Evolutionary conservation across 1,284 basidiomycete species (phyloP).

Genomic region (Takashimella tepidaria): DNA sequence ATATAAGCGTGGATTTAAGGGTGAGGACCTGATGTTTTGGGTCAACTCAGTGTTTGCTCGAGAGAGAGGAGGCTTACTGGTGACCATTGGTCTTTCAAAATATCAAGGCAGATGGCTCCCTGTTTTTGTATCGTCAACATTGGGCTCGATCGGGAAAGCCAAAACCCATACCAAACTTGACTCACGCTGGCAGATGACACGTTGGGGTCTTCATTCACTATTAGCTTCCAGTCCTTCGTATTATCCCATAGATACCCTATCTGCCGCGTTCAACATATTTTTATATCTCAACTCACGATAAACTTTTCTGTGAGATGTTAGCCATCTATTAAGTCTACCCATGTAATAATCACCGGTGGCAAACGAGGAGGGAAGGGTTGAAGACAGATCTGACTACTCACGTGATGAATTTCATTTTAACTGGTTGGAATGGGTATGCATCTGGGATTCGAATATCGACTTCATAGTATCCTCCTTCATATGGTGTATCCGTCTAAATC

Average conservation of each 20-base stretch:
- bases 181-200: slow-evolving; percentile 80
- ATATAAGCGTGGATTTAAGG: slow-evolving; percentile 93
- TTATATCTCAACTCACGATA: slow-evolving; percentile 59
- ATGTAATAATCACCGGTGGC: not conserved
- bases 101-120: slow-evolving; percentile 55
- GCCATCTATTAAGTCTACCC: slow-evolving; percentile 12
- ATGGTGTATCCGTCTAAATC: slow-evolving; percentile 67
- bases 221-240: not conserved
- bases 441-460: slow-evolving; percentile 95
- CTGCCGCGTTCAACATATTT: no score
- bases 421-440: slow-evolving; percentile 91
- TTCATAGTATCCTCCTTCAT: slow-evolving; percentile 87
- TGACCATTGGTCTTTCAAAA: slow-evolving; percentile 81
- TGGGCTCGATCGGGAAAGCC: not conserved
- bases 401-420: slow-evolving; percentile 97
- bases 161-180: not conserved
- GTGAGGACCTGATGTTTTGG: slow-evolving; percentile 78
- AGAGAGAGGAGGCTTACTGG: slow-evolving; percentile 29
- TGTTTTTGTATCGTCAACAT: slow-evolving; percentile 20
- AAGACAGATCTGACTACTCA: slow-evolving; percentile 28
- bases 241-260: no score
- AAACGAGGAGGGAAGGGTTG: no score
- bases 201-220: slow-evolving; percentile 59
- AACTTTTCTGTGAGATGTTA: slow-evolving; percentile 56
- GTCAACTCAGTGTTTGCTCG: no score